A percentile compares a stretch with the other conserved stretches of the same genome.
Evolutionary conservation across 495 filamentous ascomycete species (phyloP).

Genomic region (Xylaria sp.): DNA sequence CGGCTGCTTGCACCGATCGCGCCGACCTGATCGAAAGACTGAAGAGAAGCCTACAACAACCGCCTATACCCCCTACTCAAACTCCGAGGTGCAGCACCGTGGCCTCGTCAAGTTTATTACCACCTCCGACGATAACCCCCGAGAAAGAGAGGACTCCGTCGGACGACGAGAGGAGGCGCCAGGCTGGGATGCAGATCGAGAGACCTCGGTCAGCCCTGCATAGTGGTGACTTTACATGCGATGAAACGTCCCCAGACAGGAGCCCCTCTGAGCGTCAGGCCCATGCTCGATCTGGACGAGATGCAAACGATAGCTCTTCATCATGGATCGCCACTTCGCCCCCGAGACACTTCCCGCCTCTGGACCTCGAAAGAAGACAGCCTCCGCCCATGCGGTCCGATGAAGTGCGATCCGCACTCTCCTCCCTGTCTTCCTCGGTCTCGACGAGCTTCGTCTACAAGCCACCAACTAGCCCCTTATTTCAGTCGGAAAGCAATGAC

Average conservation of each 20-base stretch:
- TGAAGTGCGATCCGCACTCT: conserved; percentile 53
- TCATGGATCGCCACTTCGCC: conserved; percentile 56
- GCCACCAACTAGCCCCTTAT: conserved; percentile 89
- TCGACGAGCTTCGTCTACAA: conserved; percentile 86
- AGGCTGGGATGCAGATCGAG: conserved; percentile 69
- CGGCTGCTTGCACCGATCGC: conserved; percentile 59
- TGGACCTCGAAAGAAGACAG: conserved; percentile 45
- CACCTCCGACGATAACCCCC: conserved; percentile 50
- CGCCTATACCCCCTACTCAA: conserved; percentile 38
- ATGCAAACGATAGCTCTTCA: conserved; percentile 24
- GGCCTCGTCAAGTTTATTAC: conserved; percentile 42
- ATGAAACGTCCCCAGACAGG: conserved; percentile 42
- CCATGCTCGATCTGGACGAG: conserved; percentile 24
- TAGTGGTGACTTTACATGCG: conserved; percentile 83
- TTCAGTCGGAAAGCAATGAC: conserved; percentile 87
- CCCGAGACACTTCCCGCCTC: conserved; percentile 50
- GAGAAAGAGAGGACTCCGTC: conserved; percentile 43
- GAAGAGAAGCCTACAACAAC: conserved; percentile 60
- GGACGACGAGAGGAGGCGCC: conserved; percentile 39
- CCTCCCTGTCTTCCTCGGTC: conserved; percentile 70
- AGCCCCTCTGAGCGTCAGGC: conserved; percentile 21
- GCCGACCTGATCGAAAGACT: conserved; percentile 83
- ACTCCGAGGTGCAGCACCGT: conserved; percentile 43
- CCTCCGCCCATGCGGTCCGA: conserved; percentile 38
- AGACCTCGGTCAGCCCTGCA: conserved; percentile 87